phyloP scores from a whole-genome alignment of 345 rosid genomes.

The Populus nigra region DNA sequence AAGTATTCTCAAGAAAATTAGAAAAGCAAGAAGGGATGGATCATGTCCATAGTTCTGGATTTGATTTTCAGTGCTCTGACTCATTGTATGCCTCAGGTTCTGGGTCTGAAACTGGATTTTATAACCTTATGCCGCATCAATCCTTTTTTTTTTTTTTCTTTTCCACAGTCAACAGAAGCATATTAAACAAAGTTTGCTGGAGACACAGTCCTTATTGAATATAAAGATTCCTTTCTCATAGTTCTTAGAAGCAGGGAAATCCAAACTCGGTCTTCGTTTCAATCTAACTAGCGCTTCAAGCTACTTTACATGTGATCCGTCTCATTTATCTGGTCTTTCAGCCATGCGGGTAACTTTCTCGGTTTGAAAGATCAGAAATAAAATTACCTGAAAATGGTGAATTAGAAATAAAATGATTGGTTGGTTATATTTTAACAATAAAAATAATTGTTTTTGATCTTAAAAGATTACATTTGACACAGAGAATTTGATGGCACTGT shows the following conservation, averaged over 20 bases:
- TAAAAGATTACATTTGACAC: rapidly evolving
- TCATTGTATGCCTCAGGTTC: neutral
- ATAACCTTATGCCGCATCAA: neutral
- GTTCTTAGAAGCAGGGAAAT: neutral
- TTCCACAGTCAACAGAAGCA: too few species aligned
- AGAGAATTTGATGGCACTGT: rapidly evolving
- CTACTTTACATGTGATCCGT: too few species aligned
- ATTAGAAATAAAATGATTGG: too few species aligned
- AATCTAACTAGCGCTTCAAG: neutral
- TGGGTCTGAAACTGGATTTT: neutral
- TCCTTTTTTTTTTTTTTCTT: too few species aligned
- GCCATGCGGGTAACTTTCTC: neutral
- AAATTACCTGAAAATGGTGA: too few species aligned
- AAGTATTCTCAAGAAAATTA: neutral
- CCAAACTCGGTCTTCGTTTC: neutral
- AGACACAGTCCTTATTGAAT: neutral
- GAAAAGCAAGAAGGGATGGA: neutral
- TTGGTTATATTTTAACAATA: too few species aligned
- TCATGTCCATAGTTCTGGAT: neutral
- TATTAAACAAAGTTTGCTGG: neutral
- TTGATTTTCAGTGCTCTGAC: neutral
- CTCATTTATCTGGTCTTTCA: neutral
- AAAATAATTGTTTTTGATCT: rapidly evolving
- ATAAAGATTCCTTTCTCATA: neutral
- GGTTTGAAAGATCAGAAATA: too few species aligned